Evolutionary conservation across 805 yeast genomes (phyloP).

Genomic region (Saccharomycopsis fermentans): DNA sequence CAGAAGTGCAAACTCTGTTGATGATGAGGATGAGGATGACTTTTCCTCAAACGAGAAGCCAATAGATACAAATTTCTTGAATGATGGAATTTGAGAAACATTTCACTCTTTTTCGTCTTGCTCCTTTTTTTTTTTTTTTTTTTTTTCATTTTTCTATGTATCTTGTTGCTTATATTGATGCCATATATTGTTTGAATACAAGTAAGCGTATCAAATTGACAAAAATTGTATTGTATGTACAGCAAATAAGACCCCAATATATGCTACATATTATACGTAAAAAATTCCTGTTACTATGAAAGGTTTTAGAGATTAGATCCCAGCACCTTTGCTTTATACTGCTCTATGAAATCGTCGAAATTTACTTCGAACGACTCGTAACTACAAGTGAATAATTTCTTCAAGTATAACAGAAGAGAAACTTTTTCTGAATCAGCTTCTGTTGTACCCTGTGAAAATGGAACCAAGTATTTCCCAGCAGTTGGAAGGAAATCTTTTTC

Average conservation of each 20-base stretch:
- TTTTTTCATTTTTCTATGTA: too few species aligned
- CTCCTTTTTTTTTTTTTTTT: too few species aligned
- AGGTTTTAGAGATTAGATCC: background rate
- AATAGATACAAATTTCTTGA: constrained; percentile 11
- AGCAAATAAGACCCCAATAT: too few species aligned
- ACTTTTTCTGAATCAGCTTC: background rate
- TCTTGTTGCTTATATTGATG: too few species aligned
- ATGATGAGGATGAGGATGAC: constrained; percentile 16
- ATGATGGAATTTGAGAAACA: constrained; percentile 1
- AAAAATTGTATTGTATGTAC: too few species aligned
- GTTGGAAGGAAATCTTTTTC: too few species aligned
- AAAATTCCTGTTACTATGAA: too few species aligned
- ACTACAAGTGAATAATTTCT: background rate
- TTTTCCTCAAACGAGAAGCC: constrained; percentile 6
- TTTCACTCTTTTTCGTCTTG: too few species aligned
- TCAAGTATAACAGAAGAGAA: background rate
- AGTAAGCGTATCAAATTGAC: background rate
- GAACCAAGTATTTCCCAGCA: background rate
- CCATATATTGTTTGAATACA: background rate
- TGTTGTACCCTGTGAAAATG: background rate
- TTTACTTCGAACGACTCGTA: background rate
- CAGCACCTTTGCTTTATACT: background rate
- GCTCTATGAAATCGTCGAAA: background rate
- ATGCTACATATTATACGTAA: too few species aligned
- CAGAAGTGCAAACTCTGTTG: constrained; percentile 5